Percentiles rank a stretch among this genome's conserved stretches.
Conservation (phyloP, 2,329 filamentous ascomycete genomes). For the Fusarium sp. region DNA sequence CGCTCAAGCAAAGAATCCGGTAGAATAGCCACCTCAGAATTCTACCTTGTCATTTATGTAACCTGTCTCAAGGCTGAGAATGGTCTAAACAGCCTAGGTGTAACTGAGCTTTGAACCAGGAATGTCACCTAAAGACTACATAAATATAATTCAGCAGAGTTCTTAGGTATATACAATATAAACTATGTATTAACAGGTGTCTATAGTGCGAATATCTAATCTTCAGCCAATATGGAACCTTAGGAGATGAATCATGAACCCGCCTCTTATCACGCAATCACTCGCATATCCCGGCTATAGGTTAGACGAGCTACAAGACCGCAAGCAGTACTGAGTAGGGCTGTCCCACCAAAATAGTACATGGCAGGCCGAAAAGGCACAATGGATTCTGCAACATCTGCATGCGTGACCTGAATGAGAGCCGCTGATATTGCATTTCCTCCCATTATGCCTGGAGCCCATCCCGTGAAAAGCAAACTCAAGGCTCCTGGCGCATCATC, state of each 20-base stretch:
- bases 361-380: neutral
- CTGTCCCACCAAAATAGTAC: neutral
- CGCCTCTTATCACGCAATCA: neutral
- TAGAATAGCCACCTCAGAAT: neutral
- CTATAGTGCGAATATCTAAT: neutral
- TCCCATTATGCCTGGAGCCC: neutral
- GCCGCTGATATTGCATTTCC: neutral
- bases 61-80: no score
- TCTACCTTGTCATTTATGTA: neutral
- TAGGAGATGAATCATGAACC: neutral
- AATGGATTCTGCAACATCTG: neutral
- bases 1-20: neutral
- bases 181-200: rapidly evolving
- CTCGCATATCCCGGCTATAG: neutral
- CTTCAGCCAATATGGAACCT: neutral
- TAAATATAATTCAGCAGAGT: rapidly evolving
- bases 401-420: neutral
- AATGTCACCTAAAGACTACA: neutral
- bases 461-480: neutral
- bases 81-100: no score
- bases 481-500: neutral
- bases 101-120: neutral
- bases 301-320: neutral
- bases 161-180: neutral
- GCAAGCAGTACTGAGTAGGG: neutral